These are phyloP conservation scores for Ceratocystiopsis sp. DNA, from an alignment of 2,329 filamentous ascomycete genomes.

Conservation along the genomic window DNA sequence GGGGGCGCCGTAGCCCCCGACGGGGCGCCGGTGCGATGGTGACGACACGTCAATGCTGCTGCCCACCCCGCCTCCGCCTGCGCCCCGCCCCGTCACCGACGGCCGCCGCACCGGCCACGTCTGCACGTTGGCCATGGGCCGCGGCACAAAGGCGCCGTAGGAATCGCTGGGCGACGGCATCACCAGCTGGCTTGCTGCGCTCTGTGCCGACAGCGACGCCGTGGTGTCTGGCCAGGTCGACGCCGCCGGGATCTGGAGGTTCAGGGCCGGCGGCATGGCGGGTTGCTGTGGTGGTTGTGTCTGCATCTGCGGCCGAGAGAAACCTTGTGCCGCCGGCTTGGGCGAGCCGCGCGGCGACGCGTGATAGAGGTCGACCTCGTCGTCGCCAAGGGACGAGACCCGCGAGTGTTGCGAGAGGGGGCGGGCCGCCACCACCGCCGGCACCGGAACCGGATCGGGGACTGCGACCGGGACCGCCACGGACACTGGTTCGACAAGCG, in stretches of 20 bases:
- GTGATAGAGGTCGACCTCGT: conserved; percentile 6
- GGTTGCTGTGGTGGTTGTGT: not conserved
- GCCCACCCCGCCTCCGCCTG: not conserved
- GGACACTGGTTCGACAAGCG: too few relatives aligned
- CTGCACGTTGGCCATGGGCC: conserved; percentile 5
- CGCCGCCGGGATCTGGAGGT: conserved; percentile 16
- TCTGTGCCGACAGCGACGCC: not conserved
- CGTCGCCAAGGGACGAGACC: too few relatives aligned
- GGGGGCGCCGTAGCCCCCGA: too few relatives aligned
- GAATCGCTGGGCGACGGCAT: too few relatives aligned
- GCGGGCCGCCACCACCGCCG: not conserved
- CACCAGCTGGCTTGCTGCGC: not conserved
- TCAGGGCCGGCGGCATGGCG: conserved; percentile 13
- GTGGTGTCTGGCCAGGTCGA: not conserved
- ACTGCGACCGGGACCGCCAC: not conserved
- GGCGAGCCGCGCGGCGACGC: conserved; percentile 6
- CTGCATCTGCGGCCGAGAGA: conserved; percentile 3
- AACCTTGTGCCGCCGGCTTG: not conserved
- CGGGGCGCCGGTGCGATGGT: conserved; percentile 15
- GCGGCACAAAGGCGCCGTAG: conserved; percentile 2
- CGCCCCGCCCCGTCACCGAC: not conserved
- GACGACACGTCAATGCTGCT: conserved; percentile 23
- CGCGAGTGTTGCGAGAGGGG: not conserved
- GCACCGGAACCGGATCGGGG: not conserved
- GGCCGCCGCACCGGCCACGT: conserved; percentile 8